Evolutionary conservation across 1,284 basidiomycete species (phyloP).

Genomic region (Ganoderma sinense): DNA sequence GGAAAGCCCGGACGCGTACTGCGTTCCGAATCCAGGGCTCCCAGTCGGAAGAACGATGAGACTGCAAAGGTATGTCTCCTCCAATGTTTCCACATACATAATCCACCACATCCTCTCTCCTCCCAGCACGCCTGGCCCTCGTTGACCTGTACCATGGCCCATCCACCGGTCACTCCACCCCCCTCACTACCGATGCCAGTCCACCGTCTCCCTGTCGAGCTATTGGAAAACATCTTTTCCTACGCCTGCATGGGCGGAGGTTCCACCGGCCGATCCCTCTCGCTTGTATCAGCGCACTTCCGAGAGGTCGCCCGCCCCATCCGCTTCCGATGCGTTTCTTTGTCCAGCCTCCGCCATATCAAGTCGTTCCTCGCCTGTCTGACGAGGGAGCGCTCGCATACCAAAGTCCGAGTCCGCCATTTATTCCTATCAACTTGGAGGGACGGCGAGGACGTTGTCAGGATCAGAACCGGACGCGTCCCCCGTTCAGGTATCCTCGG

Average conservation of each 20-base stretch:
- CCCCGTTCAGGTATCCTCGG: not conserved
- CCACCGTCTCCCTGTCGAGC: conserved; percentile 14
- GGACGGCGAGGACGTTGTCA: conserved; percentile 16
- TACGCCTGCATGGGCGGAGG: conserved; percentile 24
- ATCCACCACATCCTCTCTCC: not conserved
- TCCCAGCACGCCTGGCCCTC: not conserved
- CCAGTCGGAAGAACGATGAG: not conserved
- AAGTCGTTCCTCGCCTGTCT: conserved; percentile 13
- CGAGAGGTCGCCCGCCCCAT: conserved; percentile 6
- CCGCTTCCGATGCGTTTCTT: conserved; percentile 15
- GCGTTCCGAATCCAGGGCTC: not conserved
- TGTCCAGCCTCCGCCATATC: conserved; percentile 9
- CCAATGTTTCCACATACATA: not conserved
- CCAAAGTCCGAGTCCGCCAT: conserved; percentile 6
- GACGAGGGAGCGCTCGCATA: conserved; percentile 1
- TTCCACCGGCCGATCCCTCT: conserved; percentile 22
- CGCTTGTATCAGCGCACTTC: conserved; percentile 13
- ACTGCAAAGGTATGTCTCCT: not conserved
- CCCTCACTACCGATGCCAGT: not conserved
- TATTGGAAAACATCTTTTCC: conserved; percentile 16
- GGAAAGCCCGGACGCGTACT: not conserved
- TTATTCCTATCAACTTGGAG: conserved; percentile 18
- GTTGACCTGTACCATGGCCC: not conserved
- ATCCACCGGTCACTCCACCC: not conserved
- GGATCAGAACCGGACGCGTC: not conserved